Percentiles rank a stretch among this genome's conserved stretches.
Conservation (phyloP, 1,284 basidiomycete species). For the Leccinum subatratum region DNA sequence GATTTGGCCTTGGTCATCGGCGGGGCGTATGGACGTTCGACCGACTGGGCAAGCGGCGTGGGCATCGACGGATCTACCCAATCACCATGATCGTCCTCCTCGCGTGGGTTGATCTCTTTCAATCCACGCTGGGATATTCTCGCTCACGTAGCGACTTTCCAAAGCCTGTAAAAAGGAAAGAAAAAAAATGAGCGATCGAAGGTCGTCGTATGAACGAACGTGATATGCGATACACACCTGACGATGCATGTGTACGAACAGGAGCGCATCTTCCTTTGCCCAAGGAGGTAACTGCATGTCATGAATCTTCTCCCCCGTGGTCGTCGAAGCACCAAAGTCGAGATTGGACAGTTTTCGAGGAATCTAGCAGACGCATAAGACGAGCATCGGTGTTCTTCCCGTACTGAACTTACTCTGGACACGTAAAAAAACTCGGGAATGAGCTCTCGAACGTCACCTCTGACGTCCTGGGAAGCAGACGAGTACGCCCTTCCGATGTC, state of each 20-base stretch:
- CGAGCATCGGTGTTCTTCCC: neutral
- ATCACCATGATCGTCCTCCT: slow-evolving; percentile 46
- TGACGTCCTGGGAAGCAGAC: slow-evolving; percentile 80
- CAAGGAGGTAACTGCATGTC: slow-evolving; percentile 88
- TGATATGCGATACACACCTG: slow-evolving; percentile 40
- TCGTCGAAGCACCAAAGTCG: slow-evolving; percentile 83
- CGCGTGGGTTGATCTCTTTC: slow-evolving; percentile 37
- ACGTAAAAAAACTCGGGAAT: slow-evolving; percentile 92
- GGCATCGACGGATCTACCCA: slow-evolving; percentile 53
- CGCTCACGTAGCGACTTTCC: slow-evolving; percentile 86
- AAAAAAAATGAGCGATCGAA: neutral
- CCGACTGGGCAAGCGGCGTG: slow-evolving; percentile 34
- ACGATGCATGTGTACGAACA: slow-evolving; percentile 82
- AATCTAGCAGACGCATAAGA: slow-evolving; percentile 43
- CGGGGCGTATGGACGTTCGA: slow-evolving; percentile 34
- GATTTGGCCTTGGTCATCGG: slow-evolving; percentile 31
- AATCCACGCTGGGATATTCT: slow-evolving; percentile 88
- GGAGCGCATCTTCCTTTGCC: slow-evolving; percentile 80
- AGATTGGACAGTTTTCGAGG: slow-evolving; percentile 69
- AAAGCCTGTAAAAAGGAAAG: slow-evolving; percentile 57
- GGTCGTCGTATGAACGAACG: neutral
- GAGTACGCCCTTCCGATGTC: slow-evolving; percentile 75
- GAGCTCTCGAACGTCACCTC: slow-evolving; percentile 91
- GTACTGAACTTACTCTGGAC: slow-evolving; percentile 53
- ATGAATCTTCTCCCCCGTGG: slow-evolving; percentile 77